Conservation (phyloP, 2,329 filamentous ascomycete genomes). For the Arthroderma uncinatum region DNA sequence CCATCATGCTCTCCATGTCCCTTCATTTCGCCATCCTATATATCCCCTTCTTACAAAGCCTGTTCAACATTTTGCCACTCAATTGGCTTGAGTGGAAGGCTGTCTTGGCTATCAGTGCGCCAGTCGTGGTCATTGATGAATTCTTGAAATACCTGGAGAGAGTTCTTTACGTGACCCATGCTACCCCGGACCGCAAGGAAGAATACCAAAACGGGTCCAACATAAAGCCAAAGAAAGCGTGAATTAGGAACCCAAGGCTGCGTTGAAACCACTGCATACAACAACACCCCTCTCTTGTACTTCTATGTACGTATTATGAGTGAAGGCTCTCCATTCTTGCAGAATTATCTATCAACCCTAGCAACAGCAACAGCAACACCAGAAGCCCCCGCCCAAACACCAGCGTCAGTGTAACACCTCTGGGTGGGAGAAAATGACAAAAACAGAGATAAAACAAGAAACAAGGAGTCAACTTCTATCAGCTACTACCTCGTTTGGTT, state of each 20-base stretch:
- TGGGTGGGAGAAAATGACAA: background rate
- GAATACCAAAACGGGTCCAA: conserved; percentile 22
- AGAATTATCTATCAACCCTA: background rate
- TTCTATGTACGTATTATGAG: background rate
- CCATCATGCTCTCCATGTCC: conserved; percentile 82
- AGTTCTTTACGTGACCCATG: conserved; percentile 42
- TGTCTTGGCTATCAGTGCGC: conserved; percentile 74
- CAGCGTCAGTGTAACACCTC: background rate
- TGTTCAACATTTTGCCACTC: conserved; percentile 86
- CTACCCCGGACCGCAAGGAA: conserved; percentile 8
- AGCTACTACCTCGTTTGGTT: background rate
- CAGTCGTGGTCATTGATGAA: conserved; percentile 86
- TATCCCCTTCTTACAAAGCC: conserved; percentile 69
- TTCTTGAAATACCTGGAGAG: conserved; percentile 68
- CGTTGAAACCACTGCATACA: background rate
- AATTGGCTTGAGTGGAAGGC: conserved; percentile 85
- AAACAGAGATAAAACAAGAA: background rate
- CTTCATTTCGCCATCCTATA: conserved; percentile 93
- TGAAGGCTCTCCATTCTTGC: background rate
- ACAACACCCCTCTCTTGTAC: background rate
- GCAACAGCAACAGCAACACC: background rate
- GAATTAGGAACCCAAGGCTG: background rate
- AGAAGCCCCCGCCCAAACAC: background rate
- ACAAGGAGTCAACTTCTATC: background rate
- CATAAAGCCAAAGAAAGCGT: conserved; percentile 30